Evolutionary conservation across 306 rosid species (phyloP).

Genomic region (Trichosanthes cucumerina): DNA sequence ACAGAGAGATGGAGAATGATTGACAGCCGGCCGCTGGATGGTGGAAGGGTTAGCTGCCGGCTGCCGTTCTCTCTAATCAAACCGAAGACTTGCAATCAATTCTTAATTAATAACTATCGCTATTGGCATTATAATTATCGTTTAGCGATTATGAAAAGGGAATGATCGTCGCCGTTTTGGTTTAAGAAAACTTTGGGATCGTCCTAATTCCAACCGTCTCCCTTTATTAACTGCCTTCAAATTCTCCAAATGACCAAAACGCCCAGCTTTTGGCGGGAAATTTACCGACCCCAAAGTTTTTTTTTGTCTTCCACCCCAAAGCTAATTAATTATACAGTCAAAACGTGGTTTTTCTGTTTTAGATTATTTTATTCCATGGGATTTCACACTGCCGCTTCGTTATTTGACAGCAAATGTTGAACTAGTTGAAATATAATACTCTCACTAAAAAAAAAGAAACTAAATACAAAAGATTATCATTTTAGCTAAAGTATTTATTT

Average conservation of each 20-base stretch:
- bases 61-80: neutral
- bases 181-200: neutral
- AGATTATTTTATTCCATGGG: neutral
- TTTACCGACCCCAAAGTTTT: neutral
- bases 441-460: no score
- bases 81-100: constrained; percentile 8
- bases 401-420: no score
- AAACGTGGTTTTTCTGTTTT: neutral
- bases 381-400: no score
- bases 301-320: no score
- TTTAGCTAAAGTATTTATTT: no score
- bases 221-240: neutral
- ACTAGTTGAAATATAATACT: no score
- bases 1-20: neutral
- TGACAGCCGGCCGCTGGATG: neutral
- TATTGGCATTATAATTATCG: constrained; percentile 1
- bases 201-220: neutral
- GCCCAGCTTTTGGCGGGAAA: neutral
- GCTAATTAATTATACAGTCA: no score
- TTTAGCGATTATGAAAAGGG: neutral
- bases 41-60: neutral
- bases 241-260: neutral
- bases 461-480: no score
- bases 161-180: neutral
- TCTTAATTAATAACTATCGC: constrained; percentile 7